Conservation (phyloP, 2,329 filamentous ascomycete species). For the Rutstroemia sp. region DNA sequence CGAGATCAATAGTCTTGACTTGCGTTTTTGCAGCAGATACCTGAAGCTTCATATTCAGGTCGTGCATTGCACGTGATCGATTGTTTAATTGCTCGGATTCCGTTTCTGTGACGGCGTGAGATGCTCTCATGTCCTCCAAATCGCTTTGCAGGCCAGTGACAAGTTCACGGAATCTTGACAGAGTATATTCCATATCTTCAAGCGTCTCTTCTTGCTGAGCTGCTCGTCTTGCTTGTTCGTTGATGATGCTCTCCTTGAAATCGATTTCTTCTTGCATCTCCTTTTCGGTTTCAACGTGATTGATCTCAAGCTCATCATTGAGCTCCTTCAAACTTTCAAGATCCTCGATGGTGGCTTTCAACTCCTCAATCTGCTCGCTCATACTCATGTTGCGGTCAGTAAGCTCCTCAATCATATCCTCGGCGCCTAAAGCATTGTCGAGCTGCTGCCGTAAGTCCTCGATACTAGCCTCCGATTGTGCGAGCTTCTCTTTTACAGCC, state of each 20-base stretch:
- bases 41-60: constrained; percentile 91
- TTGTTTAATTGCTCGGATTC: constrained; percentile 86
- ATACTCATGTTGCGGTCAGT: constrained; percentile 81
- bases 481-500: constrained; percentile 63
- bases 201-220: constrained; percentile 71
- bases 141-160: constrained; percentile 80
- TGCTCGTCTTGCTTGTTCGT: constrained; percentile 69
- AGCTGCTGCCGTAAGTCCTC: constrained; percentile 87
- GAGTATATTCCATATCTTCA: constrained; percentile 83
- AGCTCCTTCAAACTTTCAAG: constrained; percentile 86
- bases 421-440: constrained; percentile 78
- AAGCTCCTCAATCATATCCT: constrained; percentile 90
- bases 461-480: constrained; percentile 64
- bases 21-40: constrained; percentile 85
- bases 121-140: constrained; percentile 85
- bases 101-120: constrained; percentile 84
- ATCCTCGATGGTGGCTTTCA: constrained; percentile 76
- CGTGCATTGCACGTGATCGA: constrained; percentile 89
- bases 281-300: constrained; percentile 87
- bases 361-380: constrained; percentile 74
- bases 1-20: constrained; percentile 88
- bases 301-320: constrained; percentile 88
- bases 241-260: constrained; percentile 74
- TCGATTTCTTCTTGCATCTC: constrained; percentile 93
- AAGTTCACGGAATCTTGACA: constrained; percentile 81